These are phyloP conservation scores for Conringia planisiliqua DNA, from an alignment of 345 rosid species.

Conservation along the genomic window DNA sequence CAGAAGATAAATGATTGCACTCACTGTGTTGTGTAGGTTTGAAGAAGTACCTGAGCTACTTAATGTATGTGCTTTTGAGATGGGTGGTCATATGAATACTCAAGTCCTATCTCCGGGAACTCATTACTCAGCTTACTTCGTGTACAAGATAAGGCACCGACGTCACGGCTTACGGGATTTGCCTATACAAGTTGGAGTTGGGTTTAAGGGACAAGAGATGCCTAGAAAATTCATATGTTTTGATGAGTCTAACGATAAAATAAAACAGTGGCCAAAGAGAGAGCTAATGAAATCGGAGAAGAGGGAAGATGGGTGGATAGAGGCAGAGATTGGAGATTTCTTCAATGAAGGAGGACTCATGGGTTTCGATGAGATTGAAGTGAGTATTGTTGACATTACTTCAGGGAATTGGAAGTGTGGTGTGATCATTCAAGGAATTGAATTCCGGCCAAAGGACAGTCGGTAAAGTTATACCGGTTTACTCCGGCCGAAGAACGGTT, in stretches of 20 bases:
- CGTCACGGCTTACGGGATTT: constrained; percentile 3
- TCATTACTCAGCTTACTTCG: constrained; percentile 15
- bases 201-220: constrained; percentile 12
- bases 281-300: constrained; percentile 2
- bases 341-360: constrained; percentile 5
- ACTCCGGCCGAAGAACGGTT: not conserved
- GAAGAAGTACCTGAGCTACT: not conserved
- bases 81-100: constrained; percentile 10
- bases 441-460: not conserved
- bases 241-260: not conserved
- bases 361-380: not conserved
- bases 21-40: not conserved
- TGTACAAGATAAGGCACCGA: not conserved
- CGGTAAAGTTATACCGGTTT: not conserved
- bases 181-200: constrained; percentile 17
- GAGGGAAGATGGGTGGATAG: constrained; percentile 27
- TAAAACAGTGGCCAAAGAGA: not conserved
- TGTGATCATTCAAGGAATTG: constrained; percentile 18
- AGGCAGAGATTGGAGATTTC: constrained; percentile 22
- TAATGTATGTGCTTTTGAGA: constrained; percentile 17
- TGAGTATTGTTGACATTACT: constrained; percentile 12
- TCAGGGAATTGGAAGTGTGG: not conserved
- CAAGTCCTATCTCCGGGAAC: not conserved
- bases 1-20: not conserved
- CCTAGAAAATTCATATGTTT: constrained; percentile 1